These are phyloP conservation scores for Claviceps citrina DNA, from an alignment of 2,329 filamentous ascomycete species.

Conservation along the genomic window DNA sequence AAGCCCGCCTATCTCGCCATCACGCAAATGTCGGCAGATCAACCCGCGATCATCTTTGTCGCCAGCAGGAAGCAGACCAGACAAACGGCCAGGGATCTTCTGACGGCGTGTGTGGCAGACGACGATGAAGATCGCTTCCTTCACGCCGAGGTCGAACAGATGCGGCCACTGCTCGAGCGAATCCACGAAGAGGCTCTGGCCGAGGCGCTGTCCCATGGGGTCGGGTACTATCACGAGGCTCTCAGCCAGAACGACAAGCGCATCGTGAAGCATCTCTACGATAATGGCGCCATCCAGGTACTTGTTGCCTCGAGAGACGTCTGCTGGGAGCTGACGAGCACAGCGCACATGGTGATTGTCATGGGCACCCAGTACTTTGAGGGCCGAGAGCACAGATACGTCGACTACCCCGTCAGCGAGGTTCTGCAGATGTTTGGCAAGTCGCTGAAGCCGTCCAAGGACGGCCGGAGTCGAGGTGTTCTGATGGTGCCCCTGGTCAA, in stretches of 20 bases:
- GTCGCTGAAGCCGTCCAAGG: slow-evolving; percentile 61
- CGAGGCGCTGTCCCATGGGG: slow-evolving; percentile 80
- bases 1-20: slow-evolving; percentile 85
- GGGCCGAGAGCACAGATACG: slow-evolving; percentile 87
- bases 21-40: slow-evolving; percentile 71
- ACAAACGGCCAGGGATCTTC: slow-evolving; percentile 68
- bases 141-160: slow-evolving; percentile 66
- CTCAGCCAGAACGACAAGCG: slow-evolving; percentile 77
- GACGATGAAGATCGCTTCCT: slow-evolving; percentile 91
- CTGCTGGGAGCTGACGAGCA: slow-evolving; percentile 86
- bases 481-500: slow-evolving; percentile 91
- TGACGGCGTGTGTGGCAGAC: slow-evolving; percentile 75
- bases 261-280: slow-evolving; percentile 85
- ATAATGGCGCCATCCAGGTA: slow-evolving; percentile 77
- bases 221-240: slow-evolving; percentile 95
- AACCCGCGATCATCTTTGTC: slow-evolving; percentile 83
- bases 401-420: slow-evolving; percentile 89
- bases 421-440: slow-evolving; percentile 97
- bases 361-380: slow-evolving; percentile 99
- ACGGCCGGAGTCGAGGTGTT: slow-evolving; percentile 76
- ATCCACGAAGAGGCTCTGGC: slow-evolving; percentile 77
- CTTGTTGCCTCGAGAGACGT: slow-evolving; percentile 66
- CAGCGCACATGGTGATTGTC: slow-evolving; percentile 79
- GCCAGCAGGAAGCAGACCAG: slow-evolving; percentile 87
- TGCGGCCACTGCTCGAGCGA: slow-evolving; percentile 65